phyloP scores from a whole-genome alignment of 768 basidiomycete genomes.

The Leccinum uliginosum region DNA sequence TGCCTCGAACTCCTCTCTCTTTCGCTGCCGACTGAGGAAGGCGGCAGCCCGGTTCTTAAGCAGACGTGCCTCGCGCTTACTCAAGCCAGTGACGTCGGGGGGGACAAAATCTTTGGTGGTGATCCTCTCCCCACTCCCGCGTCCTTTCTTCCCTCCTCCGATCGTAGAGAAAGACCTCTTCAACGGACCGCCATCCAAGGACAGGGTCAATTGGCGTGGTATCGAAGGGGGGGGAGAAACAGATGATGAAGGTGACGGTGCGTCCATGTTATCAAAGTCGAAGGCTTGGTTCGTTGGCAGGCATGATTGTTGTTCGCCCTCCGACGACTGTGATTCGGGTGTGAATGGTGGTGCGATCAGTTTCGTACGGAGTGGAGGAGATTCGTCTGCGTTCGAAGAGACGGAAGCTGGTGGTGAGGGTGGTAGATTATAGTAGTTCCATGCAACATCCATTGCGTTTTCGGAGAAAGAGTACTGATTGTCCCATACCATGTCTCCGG shows the following conservation, averaged over 20 bases:
- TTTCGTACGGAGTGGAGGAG: conserved; percentile 41
- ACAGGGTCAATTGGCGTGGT: conserved; percentile 32
- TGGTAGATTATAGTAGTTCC: conserved; percentile 46
- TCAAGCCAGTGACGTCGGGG: conserved; percentile 82
- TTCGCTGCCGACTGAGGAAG: conserved; percentile 86
- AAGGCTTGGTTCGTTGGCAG: conserved; percentile 72
- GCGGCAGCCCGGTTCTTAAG: conserved; percentile 92
- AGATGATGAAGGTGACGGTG: conserved; percentile 32
- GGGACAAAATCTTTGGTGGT: conserved; percentile 81
- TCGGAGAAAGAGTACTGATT: conserved; percentile 35
- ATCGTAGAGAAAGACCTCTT: conserved; percentile 45
- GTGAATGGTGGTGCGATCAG: conserved; percentile 51
- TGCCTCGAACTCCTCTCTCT: conserved; percentile 86
- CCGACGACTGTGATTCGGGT: conserved; percentile 39
- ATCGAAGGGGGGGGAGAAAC: conserved; percentile 28
- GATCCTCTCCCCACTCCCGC: conserved; percentile 44
- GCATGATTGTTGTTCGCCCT: conserved; percentile 49
- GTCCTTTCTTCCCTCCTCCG: conserved; percentile 41
- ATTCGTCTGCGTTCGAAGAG: conserved; percentile 40
- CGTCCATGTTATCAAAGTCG: conserved; percentile 40
- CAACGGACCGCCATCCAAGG: conserved; percentile 30
- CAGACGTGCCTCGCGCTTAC: conserved; percentile 86
- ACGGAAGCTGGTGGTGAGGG: conserved; percentile 48
- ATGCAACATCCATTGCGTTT: conserved; percentile 37
- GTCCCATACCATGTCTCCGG: conserved; percentile 48